phyloP scores from a whole-genome alignment of 805 yeast genomes.

The Scheffersomyces stipitis region DNA sequence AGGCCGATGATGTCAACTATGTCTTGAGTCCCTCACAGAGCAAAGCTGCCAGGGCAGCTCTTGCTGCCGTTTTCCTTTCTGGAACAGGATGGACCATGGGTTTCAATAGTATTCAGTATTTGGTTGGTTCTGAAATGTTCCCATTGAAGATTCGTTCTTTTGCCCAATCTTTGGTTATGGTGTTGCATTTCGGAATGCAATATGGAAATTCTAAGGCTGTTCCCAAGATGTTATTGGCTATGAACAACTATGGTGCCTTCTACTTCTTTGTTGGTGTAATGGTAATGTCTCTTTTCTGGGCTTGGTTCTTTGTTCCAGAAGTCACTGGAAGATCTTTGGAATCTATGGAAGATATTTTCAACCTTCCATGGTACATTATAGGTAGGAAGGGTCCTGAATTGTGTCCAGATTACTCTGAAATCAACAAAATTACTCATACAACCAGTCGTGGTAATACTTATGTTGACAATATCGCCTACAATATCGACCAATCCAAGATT shows the following conservation, averaged over 20 bases:
- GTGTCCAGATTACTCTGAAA: slow-evolving; percentile 27
- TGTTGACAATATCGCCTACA: slow-evolving; percentile 9
- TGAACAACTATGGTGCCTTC: slow-evolving; percentile 22
- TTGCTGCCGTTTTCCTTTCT: slow-evolving; percentile 23
- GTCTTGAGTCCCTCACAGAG: slow-evolving; percentile 12
- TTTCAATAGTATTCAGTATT: slow-evolving; percentile 22
- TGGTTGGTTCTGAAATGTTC: slow-evolving; percentile 24
- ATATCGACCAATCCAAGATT: slow-evolving; percentile 5
- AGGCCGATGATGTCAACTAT: slow-evolving; percentile 12
- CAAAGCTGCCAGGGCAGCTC: slow-evolving; percentile 18
- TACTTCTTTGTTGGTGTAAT: slow-evolving; percentile 21
- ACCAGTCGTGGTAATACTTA: slow-evolving; percentile 7
- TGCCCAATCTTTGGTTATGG: slow-evolving; percentile 23
- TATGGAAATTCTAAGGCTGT: slow-evolving; percentile 27
- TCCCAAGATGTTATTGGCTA: slow-evolving; percentile 22
- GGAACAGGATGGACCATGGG: slow-evolving; percentile 27
- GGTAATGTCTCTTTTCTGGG: slow-evolving; percentile 18
- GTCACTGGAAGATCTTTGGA: slow-evolving; percentile 26
- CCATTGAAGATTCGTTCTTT: slow-evolving; percentile 24
- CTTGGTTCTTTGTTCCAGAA: slow-evolving; percentile 26
- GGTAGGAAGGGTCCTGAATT: slow-evolving; percentile 25
- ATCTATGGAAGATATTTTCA: slow-evolving; percentile 25
- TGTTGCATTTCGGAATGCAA: slow-evolving; percentile 26
- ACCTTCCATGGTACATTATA: slow-evolving; percentile 25
- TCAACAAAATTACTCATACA: slow-evolving; percentile 15